Evolutionary conservation across 169 alveolate genomes (phyloP).

Genomic region (Nephromyces sp.): DNA sequence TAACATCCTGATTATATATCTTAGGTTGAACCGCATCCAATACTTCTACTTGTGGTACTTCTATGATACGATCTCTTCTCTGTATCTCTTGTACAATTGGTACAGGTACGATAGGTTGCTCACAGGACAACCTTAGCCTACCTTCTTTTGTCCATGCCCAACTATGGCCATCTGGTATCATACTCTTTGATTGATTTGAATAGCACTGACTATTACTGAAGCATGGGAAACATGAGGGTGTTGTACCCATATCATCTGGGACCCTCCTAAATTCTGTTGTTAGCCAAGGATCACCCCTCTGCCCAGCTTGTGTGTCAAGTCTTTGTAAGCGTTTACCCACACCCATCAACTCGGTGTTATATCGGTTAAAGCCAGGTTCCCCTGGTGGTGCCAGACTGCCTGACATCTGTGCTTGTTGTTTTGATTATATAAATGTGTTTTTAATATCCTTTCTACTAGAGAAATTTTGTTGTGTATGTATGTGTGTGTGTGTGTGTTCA

Average conservation of each 20-base stretch:
- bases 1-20: slow-evolving; percentile 64
- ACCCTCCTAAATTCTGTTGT: not conserved
- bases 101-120: slow-evolving; percentile 65
- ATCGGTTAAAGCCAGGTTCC: too few species aligned
- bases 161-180: not conserved
- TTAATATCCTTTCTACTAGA: too few species aligned
- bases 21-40: slow-evolving; percentile 63
- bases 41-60: slow-evolving; percentile 66
- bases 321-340: not conserved
- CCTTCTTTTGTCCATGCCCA: slow-evolving; percentile 61
- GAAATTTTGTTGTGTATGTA: too few species aligned
- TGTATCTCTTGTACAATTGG: slow-evolving; percentile 68
- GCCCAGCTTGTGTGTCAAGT: not conserved
- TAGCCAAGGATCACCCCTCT: not conserved
- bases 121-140: slow-evolving; percentile 45
- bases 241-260: not conserved
- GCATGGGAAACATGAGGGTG: not conserved
- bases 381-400: too few species aligned
- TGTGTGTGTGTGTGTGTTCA: too few species aligned
- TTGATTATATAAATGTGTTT: too few species aligned
- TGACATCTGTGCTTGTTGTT: too few species aligned
- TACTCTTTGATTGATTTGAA: not conserved
- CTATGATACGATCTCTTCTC: slow-evolving; percentile 65
- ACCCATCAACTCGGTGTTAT: not conserved
- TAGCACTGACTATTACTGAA: too few species aligned